These are phyloP conservation scores for Vitellaria paradoxa DNA, from an alignment of 179 eudicot genomes.

Conservation along the genomic window DNA sequence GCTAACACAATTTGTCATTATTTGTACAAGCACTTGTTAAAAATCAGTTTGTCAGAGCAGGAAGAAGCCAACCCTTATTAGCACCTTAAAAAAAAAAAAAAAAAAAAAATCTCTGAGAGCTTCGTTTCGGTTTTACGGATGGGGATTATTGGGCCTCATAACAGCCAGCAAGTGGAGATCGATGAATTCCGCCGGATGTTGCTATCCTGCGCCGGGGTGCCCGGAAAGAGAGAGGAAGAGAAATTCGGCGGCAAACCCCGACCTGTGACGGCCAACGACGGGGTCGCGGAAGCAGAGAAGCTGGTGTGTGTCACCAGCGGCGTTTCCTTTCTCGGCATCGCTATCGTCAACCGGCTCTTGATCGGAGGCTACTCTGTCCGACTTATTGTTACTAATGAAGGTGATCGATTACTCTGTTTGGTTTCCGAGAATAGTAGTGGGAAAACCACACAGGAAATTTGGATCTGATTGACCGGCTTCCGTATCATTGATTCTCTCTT, in stretches of 20 bases:
- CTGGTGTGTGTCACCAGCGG: slow-evolving; percentile 63
- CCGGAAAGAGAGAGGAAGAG: slow-evolving; percentile 23
- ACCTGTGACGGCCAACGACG: not conserved
- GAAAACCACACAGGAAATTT: no score
- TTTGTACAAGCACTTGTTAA: no score
- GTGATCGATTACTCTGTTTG: slow-evolving; percentile 14
- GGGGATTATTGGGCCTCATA: slow-evolving; percentile 31
- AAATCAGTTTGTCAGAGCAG: no score
- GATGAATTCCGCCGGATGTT: slow-evolving; percentile 43
- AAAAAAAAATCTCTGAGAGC: no score
- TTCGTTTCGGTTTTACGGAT: slow-evolving; percentile 5
- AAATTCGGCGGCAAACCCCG: slow-evolving; percentile 5
- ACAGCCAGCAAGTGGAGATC: slow-evolving; percentile 28
- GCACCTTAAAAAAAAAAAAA: no score
- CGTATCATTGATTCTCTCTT: no score
- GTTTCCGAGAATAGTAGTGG: no score
- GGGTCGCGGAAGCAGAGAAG: slow-evolving; percentile 12
- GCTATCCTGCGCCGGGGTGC: slow-evolving; percentile 35
- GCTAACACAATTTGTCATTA: no score
- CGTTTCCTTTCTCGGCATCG: slow-evolving; percentile 47
- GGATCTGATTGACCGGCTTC: no score
- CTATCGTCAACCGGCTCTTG: slow-evolving; percentile 44
- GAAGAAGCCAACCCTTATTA: no score
- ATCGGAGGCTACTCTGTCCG: slow-evolving; percentile 50
- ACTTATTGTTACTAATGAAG: slow-evolving; percentile 43